Evolutionary conservation across 2,329 filamentous ascomycete species (phyloP).

Genomic region (Fusarium sp.): DNA sequence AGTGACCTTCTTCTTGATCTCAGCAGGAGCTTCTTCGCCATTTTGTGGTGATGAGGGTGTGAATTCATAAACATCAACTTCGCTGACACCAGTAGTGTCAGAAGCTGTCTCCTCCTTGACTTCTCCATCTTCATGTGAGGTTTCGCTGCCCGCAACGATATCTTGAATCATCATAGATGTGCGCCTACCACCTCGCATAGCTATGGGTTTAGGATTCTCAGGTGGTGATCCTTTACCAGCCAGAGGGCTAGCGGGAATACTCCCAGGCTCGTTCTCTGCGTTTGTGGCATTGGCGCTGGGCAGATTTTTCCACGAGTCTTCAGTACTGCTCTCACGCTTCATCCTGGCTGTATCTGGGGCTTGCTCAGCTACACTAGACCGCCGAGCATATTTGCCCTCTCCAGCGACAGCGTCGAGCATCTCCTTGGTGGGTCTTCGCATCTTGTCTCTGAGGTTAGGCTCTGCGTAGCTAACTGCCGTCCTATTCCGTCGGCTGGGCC

Average conservation of each 20-base stretch:
- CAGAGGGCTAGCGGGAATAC: conserved; percentile 56
- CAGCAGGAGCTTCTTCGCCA: conserved; percentile 48
- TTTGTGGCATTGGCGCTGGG: conserved; percentile 25
- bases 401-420: conserved; percentile 79
- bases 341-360: conserved; percentile 45
- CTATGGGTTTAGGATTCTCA: conserved; percentile 51
- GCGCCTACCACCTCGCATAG: conserved; percentile 58
- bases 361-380: conserved; percentile 54
- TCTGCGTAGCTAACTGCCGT: conserved; percentile 83
- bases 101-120: conserved; percentile 30
- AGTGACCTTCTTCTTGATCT: conserved; percentile 40
- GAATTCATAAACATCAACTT: conserved; percentile 68
- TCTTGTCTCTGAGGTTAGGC: conserved; percentile 84
- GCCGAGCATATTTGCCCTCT: conserved; percentile 66
- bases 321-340: conserved; percentile 52
- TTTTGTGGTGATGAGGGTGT: conserved; percentile 59
- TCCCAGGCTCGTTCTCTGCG: conserved; percentile 33
- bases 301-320: conserved; percentile 51
- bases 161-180: conserved; percentile 49
- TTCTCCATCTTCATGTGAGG: conserved; percentile 23
- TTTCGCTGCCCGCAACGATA: conserved; percentile 16
- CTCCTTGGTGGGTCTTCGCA: conserved; percentile 83
- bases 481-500: conserved; percentile 75
- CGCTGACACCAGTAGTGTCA: conserved; percentile 44
- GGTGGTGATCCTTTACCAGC: conserved; percentile 54